Conservation (phyloP, 306 rosid genomes). For the Prosopis cineraria region DNA sequence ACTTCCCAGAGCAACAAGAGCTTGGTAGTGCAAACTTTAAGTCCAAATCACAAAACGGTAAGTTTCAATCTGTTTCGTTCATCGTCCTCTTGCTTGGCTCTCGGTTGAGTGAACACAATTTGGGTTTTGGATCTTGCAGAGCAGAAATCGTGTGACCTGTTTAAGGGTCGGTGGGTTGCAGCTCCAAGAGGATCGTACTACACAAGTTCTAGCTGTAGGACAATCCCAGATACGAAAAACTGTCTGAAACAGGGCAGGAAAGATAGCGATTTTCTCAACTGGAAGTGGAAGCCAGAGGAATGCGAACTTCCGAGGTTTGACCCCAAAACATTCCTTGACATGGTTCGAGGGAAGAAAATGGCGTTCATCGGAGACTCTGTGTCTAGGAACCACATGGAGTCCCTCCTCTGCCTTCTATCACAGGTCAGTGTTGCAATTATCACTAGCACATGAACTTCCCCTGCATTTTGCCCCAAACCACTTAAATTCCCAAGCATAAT, state of each 20-base stretch:
- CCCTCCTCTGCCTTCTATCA: constrained; percentile 79
- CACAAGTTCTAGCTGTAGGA: constrained; percentile 70
- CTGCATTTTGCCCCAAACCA: not conserved
- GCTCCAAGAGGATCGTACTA: constrained; percentile 47
- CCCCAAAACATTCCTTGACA: constrained; percentile 50
- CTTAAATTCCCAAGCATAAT: not conserved
- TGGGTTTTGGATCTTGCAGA: constrained; percentile 34
- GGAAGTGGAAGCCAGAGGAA: constrained; percentile 84
- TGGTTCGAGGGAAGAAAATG: constrained; percentile 73
- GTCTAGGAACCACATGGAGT: constrained; percentile 80
- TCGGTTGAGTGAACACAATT: not conserved
- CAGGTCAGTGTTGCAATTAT: constrained; percentile 50
- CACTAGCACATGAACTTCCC: not conserved
- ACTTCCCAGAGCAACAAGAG: constrained; percentile 20
- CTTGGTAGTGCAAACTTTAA: not conserved
- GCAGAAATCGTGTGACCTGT: constrained; percentile 60
- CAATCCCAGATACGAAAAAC: constrained; percentile 79
- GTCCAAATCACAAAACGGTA: constrained; percentile 49
- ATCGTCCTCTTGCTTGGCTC: not conserved
- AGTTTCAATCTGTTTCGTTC: constrained; percentile 8
- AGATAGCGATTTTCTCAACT: constrained; percentile 66
- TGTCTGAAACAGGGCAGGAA: constrained; percentile 78
- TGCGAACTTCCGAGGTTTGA: constrained; percentile 72
- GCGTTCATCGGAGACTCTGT: constrained; percentile 90
- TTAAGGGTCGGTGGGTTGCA: constrained; percentile 71